Evolutionary conservation across 2,329 filamentous ascomycete species (phyloP), one percentile per base, ranked within the genome.

Genomic region (Gaeumannomyces sp.): DNA sequence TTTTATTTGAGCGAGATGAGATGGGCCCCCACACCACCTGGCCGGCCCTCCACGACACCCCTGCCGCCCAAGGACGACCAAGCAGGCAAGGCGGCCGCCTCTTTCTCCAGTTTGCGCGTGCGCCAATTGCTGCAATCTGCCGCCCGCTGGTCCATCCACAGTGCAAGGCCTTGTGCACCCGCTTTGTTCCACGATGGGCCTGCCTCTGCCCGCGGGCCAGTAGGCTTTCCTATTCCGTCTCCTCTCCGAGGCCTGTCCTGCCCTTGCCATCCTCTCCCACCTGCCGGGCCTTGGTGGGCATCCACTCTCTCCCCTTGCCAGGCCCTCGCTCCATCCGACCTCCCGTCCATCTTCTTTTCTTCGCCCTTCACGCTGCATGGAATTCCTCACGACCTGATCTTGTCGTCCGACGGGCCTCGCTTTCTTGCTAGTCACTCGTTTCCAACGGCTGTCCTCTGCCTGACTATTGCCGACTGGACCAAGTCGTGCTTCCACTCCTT

Each of bases 401-500:
- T n/a, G 45, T 11, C 45, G 45, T 53, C 45, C 45, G 45, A 53
- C 45, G 19, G 45, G 45, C 45, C 45, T 53, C 45, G 45, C 45
- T 53, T 25, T 53, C 45, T 53, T 53, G 45, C 45, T 25, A n/a
- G 45, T 53, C 45, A n/a, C 45, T 25, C 45, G 22, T 25, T 25
- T 25, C 22, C 19, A 53, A 22, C 45, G 45, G 45, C 45, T 53
- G 45, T n/a, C 4, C 45, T 22, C 22, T 53, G 45, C 45, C 45
- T n/a, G 45, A 53, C 45, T 8, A 53, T 25, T 25, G 45, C 45
- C 45, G 45, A 53, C 45, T 53, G 45, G 45, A 53, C 8, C 45
- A 53, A 63, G 65, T 70, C 65, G 66, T 66, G 66, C 67, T 67
- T 59, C 67, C 67, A n/a, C 67, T 57, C 60, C 59, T 64, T 64